Conservation (phyloP, 495 filamentous ascomycete species). For the Trichoderma gamsii region DNA sequence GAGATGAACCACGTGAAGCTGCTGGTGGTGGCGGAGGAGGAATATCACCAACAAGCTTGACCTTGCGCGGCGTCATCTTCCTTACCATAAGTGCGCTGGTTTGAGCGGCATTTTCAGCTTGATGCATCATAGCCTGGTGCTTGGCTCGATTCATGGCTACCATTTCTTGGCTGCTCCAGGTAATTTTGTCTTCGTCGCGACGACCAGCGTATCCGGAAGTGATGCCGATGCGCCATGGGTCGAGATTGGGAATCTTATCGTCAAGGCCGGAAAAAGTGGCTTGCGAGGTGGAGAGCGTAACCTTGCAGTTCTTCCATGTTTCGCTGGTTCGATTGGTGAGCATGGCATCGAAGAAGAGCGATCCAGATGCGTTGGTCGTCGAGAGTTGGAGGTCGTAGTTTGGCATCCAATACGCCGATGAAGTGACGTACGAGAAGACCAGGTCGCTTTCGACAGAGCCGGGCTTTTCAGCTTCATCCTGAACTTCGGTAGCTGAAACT, state of each 20-base stretch:
- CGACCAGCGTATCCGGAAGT: conserved; percentile 16
- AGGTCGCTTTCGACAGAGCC: conserved; percentile 38
- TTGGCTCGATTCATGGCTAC: not conserved
- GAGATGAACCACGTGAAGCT: not conserved
- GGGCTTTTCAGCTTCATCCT: conserved; percentile 21
- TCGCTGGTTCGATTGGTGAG: conserved; percentile 61
- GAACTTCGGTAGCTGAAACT: conserved; percentile 24
- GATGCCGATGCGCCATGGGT: conserved; percentile 55
- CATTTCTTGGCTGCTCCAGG: conserved; percentile 28
- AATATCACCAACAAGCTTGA: no score
- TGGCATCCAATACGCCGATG: conserved; percentile 56
- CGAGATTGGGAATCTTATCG: conserved; percentile 51
- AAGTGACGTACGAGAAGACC: conserved; percentile 58
- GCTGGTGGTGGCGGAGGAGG: not conserved
- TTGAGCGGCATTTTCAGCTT: not conserved
- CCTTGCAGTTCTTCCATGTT: conserved; percentile 58
- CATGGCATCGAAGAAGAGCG: conserved; percentile 57
- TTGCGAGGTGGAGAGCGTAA: conserved; percentile 64
- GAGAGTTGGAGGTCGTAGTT: conserved; percentile 61
- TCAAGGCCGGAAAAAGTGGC: conserved; percentile 55
- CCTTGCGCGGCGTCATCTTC: no score
- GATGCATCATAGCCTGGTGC: not conserved
- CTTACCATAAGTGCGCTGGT: not conserved
- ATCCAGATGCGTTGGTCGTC: conserved; percentile 47
- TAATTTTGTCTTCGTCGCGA: conserved; percentile 18